These are phyloP conservation scores for Boletus coccyginus DNA, from an alignment of 768 basidiomycete genomes.

Conservation along the genomic window DNA sequence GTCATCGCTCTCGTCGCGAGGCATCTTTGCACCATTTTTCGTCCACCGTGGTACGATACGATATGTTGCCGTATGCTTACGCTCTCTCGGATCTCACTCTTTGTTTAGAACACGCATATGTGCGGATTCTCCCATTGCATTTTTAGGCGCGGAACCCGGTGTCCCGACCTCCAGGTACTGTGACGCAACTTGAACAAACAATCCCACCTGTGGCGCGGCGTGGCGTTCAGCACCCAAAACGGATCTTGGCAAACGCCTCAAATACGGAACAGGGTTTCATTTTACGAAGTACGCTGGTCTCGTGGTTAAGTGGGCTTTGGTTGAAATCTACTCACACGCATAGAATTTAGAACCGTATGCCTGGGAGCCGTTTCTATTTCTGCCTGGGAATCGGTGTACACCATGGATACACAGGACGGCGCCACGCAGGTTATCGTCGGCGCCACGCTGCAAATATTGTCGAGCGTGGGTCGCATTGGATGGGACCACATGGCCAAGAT, in stretches of 20 bases:
- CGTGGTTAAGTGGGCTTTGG: slow-evolving; percentile 3
- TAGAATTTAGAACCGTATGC: slow-evolving; percentile 9
- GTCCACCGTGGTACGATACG: neutral
- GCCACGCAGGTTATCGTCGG: no score
- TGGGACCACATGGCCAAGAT: slow-evolving; percentile 8
- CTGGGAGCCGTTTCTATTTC: slow-evolving; percentile 21
- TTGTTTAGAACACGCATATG: neutral
- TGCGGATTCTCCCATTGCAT: no score
- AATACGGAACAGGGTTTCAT: slow-evolving; percentile 24
- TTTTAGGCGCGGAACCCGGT: slow-evolving; percentile 17
- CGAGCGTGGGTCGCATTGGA: neutral
- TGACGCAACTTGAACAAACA: slow-evolving; percentile 12
- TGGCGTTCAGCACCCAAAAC: neutral
- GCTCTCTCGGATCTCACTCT: neutral
- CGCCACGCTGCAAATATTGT: no score
- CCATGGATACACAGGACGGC: neutral
- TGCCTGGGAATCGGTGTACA: slow-evolving; percentile 18
- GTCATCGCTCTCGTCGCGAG: neutral
- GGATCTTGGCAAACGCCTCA: neutral
- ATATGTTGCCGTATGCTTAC: neutral
- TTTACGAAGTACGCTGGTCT: neutral
- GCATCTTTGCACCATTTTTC: neutral
- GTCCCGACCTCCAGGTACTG: neutral
- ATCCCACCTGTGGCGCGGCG: neutral
- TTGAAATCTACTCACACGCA: slow-evolving; percentile 22